Evolutionary conservation across 805 yeast species (phyloP), one percentile per base, ranked within the genome.

Genomic region (Wickerhamiella occidentalis): DNA sequence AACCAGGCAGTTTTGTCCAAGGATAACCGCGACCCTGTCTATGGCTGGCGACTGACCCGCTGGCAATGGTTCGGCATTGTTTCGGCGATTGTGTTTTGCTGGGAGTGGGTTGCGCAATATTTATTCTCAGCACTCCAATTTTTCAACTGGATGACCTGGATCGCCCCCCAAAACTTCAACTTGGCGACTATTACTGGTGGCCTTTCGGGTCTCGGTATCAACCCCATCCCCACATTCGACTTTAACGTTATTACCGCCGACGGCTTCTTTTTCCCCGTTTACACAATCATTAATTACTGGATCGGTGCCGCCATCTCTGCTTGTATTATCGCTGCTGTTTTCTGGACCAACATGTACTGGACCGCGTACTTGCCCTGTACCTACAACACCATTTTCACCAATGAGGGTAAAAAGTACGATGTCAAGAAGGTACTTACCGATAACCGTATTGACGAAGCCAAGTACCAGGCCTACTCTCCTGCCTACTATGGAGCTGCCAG

Each of bases 41-140:
- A 77, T 56, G 82, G 84, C 2, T 80, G 86, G 86, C 70, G 61
- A 23, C 69, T 79, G 43, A 66, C 78, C 6, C 71, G 80, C 51
- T 74, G 73, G 55, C 65, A 62, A 51, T 74, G 77, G 57, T 79
- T 80, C 63, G 60, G 69, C 19, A 51, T 67, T 37, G 68, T 68
- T 1, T 68, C 76, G 49, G 51, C 55, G 12, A 62, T 62, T 18
- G 65, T 73, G 40, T 79, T 80, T 56, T 52, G 70, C 6, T 81
- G 79, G 74, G 76, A 75, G 59, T 80, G 83, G 80, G 66, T 82
- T 55, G 87, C 90, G 7, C 80, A 78, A 45, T 81, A 70, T 60
- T 66, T 83, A 21, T 80, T 80, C 65, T 68, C 70, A 17, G 85
- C 79, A 1, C 70, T 82, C 45, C 71, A 79, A 1, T 72, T 71